Evolutionary conservation across 345 rosid species (phyloP), one percentile per base, ranked within the genome.

Genomic region (Pistacia integerrima): DNA sequence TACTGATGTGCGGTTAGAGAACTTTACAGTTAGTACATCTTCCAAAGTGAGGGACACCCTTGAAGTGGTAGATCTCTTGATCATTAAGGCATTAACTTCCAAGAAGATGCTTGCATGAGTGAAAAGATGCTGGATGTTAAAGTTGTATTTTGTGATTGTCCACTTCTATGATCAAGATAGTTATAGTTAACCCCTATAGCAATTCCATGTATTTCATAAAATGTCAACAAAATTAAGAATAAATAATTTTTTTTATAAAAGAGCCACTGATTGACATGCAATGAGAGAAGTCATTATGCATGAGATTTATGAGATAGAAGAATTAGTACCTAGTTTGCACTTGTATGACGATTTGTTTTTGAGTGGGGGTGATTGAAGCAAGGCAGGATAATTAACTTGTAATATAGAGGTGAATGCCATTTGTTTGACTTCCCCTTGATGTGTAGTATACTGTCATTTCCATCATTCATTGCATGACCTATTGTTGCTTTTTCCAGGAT

Each of bases 401-500:
- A 33, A 33, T 4, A 7, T 52, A 16, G 28, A 13, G 22, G 12
- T 18, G 41, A 65, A 59, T 52, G 25, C 8, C 59, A 69, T 69
- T 28, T 30, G 35, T 58, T 72, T 48, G 30, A 72, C 17, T 69
- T 13, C 44, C 69, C 55, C 38, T 28, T 49, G 57, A 56, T 66
- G 70, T 65, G 62, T 46, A 35, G 30, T 67, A 52, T 55, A 30
- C 16, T 72, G 63, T 79, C 38, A 22, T 11, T 17, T 64, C 36
- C 61, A 51, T 59, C 73, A 51, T 54, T 75, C 68, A 30, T 77
- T 67, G 60, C 36, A 59, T 66, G 70, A 25, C 28, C 16, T 76
- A 68, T 74, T 64, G 67, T 80, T 77, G 73, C 61, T 22, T 77
- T 35, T 82, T 79, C 60, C 87, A 97, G 99, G 99, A 97, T 89